Evolutionary conservation across 208 protist species (phyloP).

Genomic region (Blechomonas ayalai): DNA sequence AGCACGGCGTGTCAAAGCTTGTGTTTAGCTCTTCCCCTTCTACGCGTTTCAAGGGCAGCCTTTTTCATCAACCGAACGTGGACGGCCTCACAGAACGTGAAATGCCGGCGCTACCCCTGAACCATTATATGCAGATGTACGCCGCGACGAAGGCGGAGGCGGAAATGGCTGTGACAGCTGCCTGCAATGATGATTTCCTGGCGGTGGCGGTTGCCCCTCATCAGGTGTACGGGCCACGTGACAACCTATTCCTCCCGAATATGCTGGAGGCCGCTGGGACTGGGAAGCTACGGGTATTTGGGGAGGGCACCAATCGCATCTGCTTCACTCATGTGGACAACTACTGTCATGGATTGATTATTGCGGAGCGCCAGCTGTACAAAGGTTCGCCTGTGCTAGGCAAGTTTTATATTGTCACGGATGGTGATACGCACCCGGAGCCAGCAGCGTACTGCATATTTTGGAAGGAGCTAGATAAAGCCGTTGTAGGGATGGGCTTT

Average conservation of each 20-base stretch:
- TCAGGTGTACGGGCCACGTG: conserved; percentile 93
- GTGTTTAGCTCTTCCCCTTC: conserved; percentile 93
- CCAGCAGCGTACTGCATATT: conserved; percentile 86
- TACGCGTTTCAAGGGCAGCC: conserved; percentile 86
- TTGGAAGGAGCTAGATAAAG: conserved; percentile 90
- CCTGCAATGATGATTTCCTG: conserved; percentile 80
- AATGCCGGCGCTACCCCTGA: conserved; percentile 81
- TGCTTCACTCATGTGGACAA: conserved; percentile 96
- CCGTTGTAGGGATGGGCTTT: conserved; percentile 86
- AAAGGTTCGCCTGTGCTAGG: conserved; percentile 85
- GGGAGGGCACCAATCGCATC: conserved; percentile 88
- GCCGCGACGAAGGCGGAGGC: conserved; percentile 90
- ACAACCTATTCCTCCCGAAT: conserved; percentile 94
- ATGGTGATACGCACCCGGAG: conserved; percentile 88
- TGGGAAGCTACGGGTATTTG: conserved; percentile 91
- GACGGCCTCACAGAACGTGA: conserved; percentile 89
- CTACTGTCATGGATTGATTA: conserved; percentile 92
- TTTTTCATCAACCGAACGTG: conserved; percentile 87
- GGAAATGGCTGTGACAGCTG: conserved; percentile 81
- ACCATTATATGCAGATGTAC: conserved; percentile 92
- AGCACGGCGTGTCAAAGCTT: conserved; percentile 85
- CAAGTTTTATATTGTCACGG: conserved; percentile 95
- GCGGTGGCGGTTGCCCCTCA: conserved; percentile 90
- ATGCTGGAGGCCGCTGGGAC: conserved; percentile 91
- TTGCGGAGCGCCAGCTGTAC: conserved; percentile 86